phyloP scores from a whole-genome alignment of 2,329 filamentous ascomycete genomes.

The Nakataea oryzae region DNA sequence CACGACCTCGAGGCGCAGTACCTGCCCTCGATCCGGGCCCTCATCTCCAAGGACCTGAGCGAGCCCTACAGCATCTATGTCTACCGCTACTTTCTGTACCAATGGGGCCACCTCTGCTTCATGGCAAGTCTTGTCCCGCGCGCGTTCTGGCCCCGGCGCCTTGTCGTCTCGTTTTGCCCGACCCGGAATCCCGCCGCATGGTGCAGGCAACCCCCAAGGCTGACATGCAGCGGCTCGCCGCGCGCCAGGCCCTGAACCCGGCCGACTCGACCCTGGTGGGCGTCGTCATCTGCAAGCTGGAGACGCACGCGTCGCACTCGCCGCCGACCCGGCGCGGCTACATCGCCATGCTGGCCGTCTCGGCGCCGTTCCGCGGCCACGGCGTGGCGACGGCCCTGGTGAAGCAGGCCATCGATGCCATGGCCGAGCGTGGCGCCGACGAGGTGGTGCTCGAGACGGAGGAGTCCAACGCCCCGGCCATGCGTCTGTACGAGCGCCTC shows the following conservation, averaged over 20 bases:
- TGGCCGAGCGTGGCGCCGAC: slow-evolving; percentile 75
- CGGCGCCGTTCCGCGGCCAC: slow-evolving; percentile 65
- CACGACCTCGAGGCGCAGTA: slow-evolving; percentile 52
- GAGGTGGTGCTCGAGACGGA: slow-evolving; percentile 96
- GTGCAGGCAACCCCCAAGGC: no score
- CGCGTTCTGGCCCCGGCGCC: background rate
- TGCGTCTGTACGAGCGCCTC: slow-evolving; percentile 85
- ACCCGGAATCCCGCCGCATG: no score
- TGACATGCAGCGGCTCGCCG: no score
- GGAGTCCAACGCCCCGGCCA: slow-evolving; percentile 79
- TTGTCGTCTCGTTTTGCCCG: background rate
- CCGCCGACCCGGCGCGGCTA: slow-evolving; percentile 70
- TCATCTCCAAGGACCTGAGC: slow-evolving; percentile 93
- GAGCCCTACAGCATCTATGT: slow-evolving; percentile 99
- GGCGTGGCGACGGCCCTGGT: slow-evolving; percentile 87
- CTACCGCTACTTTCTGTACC: slow-evolving; percentile 93
- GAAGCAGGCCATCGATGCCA: slow-evolving; percentile 81
- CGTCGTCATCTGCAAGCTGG: slow-evolving; percentile 90
- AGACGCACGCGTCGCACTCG: slow-evolving; percentile 77
- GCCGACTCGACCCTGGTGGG: slow-evolving; percentile 61
- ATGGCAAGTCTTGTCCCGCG: slow-evolving; percentile 46
- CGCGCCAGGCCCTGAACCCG: slow-evolving; percentile 46
- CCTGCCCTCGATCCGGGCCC: slow-evolving; percentile 75
- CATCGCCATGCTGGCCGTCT: slow-evolving; percentile 97
- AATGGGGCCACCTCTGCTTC: slow-evolving; percentile 97